Conservation (phyloP, 306 rosid genomes). For the Pterocarpus santalinus region DNA sequence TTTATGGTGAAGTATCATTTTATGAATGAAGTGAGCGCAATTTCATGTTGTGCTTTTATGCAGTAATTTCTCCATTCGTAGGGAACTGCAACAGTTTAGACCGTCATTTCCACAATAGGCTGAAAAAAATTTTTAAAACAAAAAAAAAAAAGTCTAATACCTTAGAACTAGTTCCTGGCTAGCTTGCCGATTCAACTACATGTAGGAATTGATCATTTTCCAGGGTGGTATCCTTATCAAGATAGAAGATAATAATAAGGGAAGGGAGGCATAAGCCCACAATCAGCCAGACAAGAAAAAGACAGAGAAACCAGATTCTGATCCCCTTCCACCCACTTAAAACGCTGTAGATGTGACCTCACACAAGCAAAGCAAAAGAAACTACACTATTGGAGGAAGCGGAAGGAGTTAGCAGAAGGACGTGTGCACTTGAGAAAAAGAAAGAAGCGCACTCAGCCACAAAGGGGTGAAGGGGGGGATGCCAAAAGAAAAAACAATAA, state of each 20-base stretch:
- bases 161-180: not conserved
- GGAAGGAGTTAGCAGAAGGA: not conserved
- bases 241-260: conserved; percentile 51
- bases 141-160: not conserved
- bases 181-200: conserved; percentile 1
- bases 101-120: not conserved
- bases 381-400: conserved; percentile 8
- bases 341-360: conserved; percentile 63
- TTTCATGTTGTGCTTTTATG: too few relatives aligned
- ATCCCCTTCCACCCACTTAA: conserved; percentile 65
- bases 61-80: too few relatives aligned
- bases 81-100: too few relatives aligned
- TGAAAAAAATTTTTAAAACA: not conserved
- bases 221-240: conserved; percentile 62
- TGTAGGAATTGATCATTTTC: conserved; percentile 40
- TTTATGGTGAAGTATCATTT: too few relatives aligned
- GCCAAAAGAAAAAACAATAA: too few relatives aligned
- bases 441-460: not conserved
- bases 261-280: conserved; percentile 39
- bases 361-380: conserved; percentile 23
- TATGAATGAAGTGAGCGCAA: too few relatives aligned
- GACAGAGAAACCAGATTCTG: conserved; percentile 67
- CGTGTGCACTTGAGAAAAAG: not conserved
- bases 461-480: too few relatives aligned
- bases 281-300: conserved; percentile 51